These are phyloP conservation scores for Dionaea muscipula DNA, from an alignment of 179 eudicot genomes.

Conservation along the genomic window DNA sequence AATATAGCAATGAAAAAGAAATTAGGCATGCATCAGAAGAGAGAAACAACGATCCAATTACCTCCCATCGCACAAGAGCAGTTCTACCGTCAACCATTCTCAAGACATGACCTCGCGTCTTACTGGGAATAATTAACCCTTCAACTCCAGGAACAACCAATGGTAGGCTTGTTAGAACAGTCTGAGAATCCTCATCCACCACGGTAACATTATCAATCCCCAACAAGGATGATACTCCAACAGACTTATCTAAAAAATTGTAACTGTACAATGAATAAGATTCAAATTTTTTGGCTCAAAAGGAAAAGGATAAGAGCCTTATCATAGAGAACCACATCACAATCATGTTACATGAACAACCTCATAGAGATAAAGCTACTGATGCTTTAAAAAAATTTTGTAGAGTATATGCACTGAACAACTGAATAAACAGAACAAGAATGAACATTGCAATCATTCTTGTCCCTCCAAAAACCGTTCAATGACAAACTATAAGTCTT, in stretches of 20 bases:
- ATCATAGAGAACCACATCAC: too few species aligned
- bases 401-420: too few species aligned
- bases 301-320: background rate
- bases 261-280: constrained; percentile 34
- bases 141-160: constrained; percentile 64
- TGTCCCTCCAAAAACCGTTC: too few species aligned
- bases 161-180: constrained; percentile 49
- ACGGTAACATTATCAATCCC: constrained; percentile 34
- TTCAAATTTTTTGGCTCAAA: too few species aligned
- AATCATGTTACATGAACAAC: too few species aligned
- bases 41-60: constrained; percentile 19
- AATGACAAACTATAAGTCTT: too few species aligned
- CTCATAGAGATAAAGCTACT: too few species aligned
- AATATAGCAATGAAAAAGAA: background rate
- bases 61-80: constrained; percentile 98
- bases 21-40: background rate
- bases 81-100: constrained; percentile 50
- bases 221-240: constrained; percentile 66
- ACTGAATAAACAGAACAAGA: too few species aligned
- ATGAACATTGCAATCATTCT: too few species aligned
- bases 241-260: constrained; percentile 78
- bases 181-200: constrained; percentile 38
- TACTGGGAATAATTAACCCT: constrained; percentile 61
- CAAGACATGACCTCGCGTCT: constrained; percentile 66
- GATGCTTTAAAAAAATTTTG: too few species aligned